These are phyloP conservation scores for Aphanomyces euteiches DNA, from an alignment of 352 stramenopile genomes.

Conservation along the genomic window DNA sequence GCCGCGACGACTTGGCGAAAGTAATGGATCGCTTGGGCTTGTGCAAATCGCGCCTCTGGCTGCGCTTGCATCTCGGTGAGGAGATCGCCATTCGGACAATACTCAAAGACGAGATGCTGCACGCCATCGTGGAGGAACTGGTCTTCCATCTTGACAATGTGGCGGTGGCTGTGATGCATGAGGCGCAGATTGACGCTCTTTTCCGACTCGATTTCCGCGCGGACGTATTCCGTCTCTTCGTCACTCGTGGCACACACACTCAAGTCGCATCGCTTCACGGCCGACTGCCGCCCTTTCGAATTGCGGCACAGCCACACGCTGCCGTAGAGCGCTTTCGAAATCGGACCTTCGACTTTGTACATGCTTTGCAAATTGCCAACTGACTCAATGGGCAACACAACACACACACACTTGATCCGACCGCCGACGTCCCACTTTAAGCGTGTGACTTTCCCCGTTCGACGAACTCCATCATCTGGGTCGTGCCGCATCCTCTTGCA, in stretches of 20 bases:
- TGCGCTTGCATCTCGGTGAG: neutral
- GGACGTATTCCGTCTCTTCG: neutral
- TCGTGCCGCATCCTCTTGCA: too few relatives aligned
- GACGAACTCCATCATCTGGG: too few relatives aligned
- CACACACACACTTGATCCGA: too few relatives aligned
- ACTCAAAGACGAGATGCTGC: slow-evolving; percentile 31
- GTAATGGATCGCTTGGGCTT: slow-evolving; percentile 35
- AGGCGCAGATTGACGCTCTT: slow-evolving; percentile 12
- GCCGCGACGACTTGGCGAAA: slow-evolving; percentile 31
- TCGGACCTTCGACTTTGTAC: slow-evolving; percentile 23
- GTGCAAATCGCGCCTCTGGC: neutral
- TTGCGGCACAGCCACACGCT: slow-evolving; percentile 20
- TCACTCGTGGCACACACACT: neutral
- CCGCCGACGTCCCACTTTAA: too few relatives aligned
- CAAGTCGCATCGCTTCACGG: slow-evolving; percentile 14
- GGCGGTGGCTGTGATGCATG: slow-evolving; percentile 2
- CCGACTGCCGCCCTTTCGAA: slow-evolving; percentile 1
- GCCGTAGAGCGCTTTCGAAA: slow-evolving; percentile 11
- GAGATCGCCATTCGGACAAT: slow-evolving; percentile 29
- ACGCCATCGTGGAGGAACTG: slow-evolving; percentile 31
- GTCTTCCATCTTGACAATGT: slow-evolving; percentile 29
- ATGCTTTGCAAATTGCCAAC: neutral
- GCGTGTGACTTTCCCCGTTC: too few relatives aligned
- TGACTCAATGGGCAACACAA: too few relatives aligned
- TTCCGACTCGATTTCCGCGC: slow-evolving; percentile 4